Percentiles rank a stretch among this genome's conserved stretches.
phyloP scores from a whole-genome alignment of 2,329 filamentous ascomycete species.

The Fusarium newnesense region DNA sequence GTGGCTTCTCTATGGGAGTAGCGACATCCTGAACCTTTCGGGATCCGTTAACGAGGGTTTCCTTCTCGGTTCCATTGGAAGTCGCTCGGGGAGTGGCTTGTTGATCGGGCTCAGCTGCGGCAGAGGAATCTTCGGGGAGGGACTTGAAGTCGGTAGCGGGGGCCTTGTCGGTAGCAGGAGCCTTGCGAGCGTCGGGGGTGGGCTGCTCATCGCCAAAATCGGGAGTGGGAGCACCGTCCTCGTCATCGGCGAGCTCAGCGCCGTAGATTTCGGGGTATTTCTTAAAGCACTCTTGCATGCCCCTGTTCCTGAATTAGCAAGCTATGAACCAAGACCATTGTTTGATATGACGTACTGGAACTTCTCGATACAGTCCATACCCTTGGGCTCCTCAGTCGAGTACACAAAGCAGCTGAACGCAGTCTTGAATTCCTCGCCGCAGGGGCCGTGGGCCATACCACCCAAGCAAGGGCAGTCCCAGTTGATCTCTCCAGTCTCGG shows the following conservation, averaged over 20 bases:
- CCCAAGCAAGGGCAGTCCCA: slow-evolving; percentile 99
- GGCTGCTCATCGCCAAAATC: slow-evolving; percentile 45
- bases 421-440: slow-evolving; percentile 92
- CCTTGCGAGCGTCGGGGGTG: slow-evolving; percentile 26
- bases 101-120: background rate
- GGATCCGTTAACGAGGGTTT: background rate
- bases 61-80: slow-evolving; percentile 1
- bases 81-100: background rate
- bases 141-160: slow-evolving; percentile 6
- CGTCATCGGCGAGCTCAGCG: slow-evolving; percentile 84
- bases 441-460: slow-evolving; percentile 96
- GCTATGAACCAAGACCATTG: background rate
- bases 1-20: slow-evolving; percentile 20
- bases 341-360: slow-evolving; percentile 77
- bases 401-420: slow-evolving; percentile 99
- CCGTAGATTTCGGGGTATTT: slow-evolving; percentile 93
- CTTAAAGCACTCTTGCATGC: slow-evolving; percentile 98
- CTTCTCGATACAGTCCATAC: slow-evolving; percentile 96
- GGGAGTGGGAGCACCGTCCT: slow-evolving; percentile 52
- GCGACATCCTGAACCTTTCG: slow-evolving; percentile 26
- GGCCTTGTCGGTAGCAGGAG: background rate
- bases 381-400: slow-evolving; percentile 93
- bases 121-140: background rate
- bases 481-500: slow-evolving; percentile 99
- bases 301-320: slow-evolving; percentile 63